A percentile compares a stretch with the other conserved stretches of the same genome.
These are phyloP conservation scores for Dysphania ambrosioides DNA, from an alignment of 148 eudicot species.

Conservation along the genomic window DNA sequence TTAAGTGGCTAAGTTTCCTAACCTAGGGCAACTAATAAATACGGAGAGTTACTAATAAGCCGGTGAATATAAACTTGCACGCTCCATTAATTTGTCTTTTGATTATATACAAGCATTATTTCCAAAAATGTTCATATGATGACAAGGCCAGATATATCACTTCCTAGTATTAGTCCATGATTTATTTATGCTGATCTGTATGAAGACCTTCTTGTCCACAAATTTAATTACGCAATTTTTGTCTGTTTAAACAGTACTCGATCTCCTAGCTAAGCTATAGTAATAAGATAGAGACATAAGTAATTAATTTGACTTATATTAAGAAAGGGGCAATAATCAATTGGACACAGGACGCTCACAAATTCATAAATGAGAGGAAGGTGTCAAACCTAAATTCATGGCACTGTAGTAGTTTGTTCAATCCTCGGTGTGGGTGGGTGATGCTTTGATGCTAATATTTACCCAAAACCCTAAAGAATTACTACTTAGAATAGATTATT, in stretches of 20 bases:
- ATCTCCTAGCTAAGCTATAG: background rate
- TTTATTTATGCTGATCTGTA: conserved; percentile 15
- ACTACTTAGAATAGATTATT: too few species aligned
- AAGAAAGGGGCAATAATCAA: background rate
- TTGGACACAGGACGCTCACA: background rate
- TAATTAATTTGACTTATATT: background rate
- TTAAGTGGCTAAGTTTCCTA: background rate
- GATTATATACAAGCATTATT: conserved; percentile 4
- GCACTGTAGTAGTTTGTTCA: too few species aligned
- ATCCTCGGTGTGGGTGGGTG: too few species aligned
- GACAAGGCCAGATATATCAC: background rate
- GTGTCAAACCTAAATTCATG: too few species aligned
- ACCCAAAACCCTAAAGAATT: too few species aligned
- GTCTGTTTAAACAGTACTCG: conserved; percentile 17
- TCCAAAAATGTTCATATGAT: conserved; percentile 7
- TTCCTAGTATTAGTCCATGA: background rate
- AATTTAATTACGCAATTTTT: conserved; percentile 16
- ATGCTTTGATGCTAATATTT: too few species aligned
- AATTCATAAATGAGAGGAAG: background rate
- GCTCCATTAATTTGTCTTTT: conserved; percentile 12
- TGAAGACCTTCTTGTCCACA: conserved; percentile 16
- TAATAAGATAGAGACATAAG: conserved; percentile 6
- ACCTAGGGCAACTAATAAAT: background rate
- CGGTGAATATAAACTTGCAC: background rate
- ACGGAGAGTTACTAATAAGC: background rate